A percentile compares a stretch with the other conserved stretches of the same genome.
phyloP scores from a whole-genome alignment of 2,329 filamentous ascomycete species.

The Leptographium flavum region DNA sequence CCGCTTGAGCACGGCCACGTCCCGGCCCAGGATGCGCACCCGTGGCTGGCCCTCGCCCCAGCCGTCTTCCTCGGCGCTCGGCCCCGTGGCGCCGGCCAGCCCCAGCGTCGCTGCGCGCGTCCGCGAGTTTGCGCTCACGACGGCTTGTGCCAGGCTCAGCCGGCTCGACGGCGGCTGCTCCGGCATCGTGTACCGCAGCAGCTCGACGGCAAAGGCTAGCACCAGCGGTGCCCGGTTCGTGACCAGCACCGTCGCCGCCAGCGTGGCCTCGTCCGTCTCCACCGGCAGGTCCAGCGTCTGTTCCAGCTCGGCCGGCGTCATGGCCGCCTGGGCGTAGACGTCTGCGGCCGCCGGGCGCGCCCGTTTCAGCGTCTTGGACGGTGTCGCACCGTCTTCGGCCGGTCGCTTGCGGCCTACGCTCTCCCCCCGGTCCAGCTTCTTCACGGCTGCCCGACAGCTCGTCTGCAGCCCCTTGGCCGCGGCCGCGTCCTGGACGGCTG shows the following conservation, averaged over 20 bases:
- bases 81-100: conserved; percentile 53
- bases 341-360: conserved; percentile 10
- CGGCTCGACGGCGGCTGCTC: conserved; percentile 75
- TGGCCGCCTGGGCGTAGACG: conserved; percentile 17
- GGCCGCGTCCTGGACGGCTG: conserved; percentile 32
- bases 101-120: conserved; percentile 65
- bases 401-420: conserved; percentile 17
- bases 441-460: conserved; percentile 38
- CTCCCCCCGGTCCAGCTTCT: conserved; percentile 15
- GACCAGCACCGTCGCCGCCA: conserved; percentile 43
- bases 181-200: conserved; percentile 70
- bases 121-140: conserved; percentile 68
- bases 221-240: conserved; percentile 70
- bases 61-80: conserved; percentile 55
- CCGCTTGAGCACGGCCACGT: conserved; percentile 62
- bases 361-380: conserved; percentile 16
- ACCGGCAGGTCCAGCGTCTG: conserved; percentile 45
- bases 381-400: conserved; percentile 5
- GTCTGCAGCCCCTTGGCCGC: conserved; percentile 35
- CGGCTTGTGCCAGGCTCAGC: conserved; percentile 68
- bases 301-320: conserved; percentile 46
- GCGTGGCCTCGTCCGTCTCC: conserved; percentile 30
- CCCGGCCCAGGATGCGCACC: conserved; percentile 57
- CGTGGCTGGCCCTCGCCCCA: conserved; percentile 65
- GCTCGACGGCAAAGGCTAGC: conserved; percentile 60